Evolutionary conservation across 192 early-diverging fungal species (phyloP).

Genomic region (Coemansia sp.): DNA sequence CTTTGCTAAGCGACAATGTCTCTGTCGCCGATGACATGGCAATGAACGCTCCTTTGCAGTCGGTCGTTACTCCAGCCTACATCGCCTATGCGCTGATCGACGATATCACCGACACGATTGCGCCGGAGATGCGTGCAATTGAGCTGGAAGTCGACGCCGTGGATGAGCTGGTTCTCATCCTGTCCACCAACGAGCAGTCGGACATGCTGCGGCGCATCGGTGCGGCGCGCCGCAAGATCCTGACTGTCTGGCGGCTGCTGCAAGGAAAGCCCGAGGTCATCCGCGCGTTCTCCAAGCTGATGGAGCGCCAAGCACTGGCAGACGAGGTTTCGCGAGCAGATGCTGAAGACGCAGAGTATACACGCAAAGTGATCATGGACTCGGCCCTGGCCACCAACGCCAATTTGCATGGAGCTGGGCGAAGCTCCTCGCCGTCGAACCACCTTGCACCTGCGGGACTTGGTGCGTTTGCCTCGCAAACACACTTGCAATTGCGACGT

Average conservation of each 20-base stretch:
- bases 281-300: conserved; percentile 66
- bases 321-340: conserved; percentile 13
- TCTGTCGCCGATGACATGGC: neutral
- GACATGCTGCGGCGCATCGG: conserved; percentile 79
- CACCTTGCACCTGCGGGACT: neutral
- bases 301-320: conserved; percentile 37
- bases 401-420: neutral
- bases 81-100: conserved; percentile 89
- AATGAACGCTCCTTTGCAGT: neutral
- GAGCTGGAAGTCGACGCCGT: conserved; percentile 95
- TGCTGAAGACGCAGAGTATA: conserved; percentile 5
- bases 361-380: conserved; percentile 8
- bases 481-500: conserved; percentile 8
- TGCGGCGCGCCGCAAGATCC: conserved; percentile 67
- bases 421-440: neutral
- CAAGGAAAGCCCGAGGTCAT: conserved; percentile 74
- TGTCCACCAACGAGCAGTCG: conserved; percentile 83
- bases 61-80: conserved; percentile 29
- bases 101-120: conserved; percentile 90
- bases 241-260: conserved; percentile 67
- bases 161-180: conserved; percentile 91
- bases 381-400: neutral
- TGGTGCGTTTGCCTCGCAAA: conserved; percentile 3
- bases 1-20: neutral
- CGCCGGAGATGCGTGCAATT: conserved; percentile 79